Conservation (phyloP, 257 asterid genomes). For the Solanum chaucha region DNA sequence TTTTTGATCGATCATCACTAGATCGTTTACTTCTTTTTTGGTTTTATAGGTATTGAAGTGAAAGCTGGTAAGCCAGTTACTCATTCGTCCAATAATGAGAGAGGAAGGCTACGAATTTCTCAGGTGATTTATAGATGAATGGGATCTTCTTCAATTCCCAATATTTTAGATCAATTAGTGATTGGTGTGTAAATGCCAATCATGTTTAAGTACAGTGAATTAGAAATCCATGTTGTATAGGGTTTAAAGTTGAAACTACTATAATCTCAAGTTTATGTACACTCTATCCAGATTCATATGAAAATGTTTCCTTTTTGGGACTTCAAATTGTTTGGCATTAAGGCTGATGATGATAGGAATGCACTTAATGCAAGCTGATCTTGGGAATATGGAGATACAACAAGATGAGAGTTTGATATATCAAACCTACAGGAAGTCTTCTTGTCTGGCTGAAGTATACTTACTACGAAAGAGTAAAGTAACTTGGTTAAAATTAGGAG, state of each 20-base stretch:
- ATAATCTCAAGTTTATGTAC: neutral
- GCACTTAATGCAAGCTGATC: neutral
- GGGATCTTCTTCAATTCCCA: neutral
- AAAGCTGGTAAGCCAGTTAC: slow-evolving; percentile 61
- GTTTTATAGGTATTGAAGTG: slow-evolving; percentile 53
- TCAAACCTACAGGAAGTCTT: neutral
- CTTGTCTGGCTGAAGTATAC: neutral
- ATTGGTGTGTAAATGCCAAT: neutral
- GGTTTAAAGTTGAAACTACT: neutral
- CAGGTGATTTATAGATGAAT: slow-evolving; percentile 35
- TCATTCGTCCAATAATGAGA: slow-evolving; percentile 36
- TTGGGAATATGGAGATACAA: neutral
- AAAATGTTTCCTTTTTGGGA: neutral
- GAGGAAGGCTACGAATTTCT: slow-evolving; percentile 70
- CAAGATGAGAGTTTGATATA: neutral
- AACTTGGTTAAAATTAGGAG: neutral
- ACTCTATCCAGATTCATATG: neutral
- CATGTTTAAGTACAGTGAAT: neutral
- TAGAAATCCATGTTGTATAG: neutral
- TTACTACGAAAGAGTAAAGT: neutral
- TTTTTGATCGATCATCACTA: neutral
- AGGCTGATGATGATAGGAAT: neutral
- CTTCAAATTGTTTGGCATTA: neutral
- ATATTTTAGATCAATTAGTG: neutral
- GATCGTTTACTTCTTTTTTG: neutral